Evolutionary conservation across 2,329 filamentous ascomycete genomes (phyloP).

Genomic region (Phaeophleospora eucalypticola): DNA sequence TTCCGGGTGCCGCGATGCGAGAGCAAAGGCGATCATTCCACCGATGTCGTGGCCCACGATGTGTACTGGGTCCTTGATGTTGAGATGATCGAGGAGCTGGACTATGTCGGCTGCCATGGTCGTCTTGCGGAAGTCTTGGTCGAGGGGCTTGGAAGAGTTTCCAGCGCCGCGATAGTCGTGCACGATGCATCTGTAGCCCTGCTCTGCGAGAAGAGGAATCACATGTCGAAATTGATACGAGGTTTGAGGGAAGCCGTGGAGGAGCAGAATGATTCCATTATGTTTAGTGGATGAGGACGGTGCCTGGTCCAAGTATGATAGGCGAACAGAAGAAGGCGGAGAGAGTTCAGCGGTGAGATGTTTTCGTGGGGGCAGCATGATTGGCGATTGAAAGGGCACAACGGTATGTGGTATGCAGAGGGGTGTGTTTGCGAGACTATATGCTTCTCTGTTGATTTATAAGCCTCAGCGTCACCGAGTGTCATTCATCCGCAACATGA

Average conservation of each 20-base stretch:
- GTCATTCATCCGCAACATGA: background rate
- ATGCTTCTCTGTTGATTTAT: background rate
- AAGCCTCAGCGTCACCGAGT: conserved; percentile 2
- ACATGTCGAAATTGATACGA: conserved; percentile 44
- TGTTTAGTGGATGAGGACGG: background rate
- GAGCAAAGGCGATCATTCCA: conserved; percentile 45
- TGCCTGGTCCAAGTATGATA: background rate
- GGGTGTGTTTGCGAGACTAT: background rate
- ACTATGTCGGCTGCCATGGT: conserved; percentile 41
- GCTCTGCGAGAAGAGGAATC: conserved; percentile 35
- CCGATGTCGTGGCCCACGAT: conserved; percentile 47
- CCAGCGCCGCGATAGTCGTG: conserved; percentile 19
- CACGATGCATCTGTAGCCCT: conserved; percentile 20
- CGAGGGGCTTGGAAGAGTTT: conserved; percentile 7
- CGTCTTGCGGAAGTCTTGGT: conserved; percentile 39
- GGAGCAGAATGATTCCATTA: conserved; percentile 41
- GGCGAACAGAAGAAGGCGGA: background rate
- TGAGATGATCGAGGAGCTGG: conserved; percentile 32
- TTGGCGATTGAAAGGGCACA: background rate
- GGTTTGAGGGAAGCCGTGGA: conserved; percentile 48
- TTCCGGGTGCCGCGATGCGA: conserved; percentile 36
- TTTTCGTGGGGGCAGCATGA: too few species aligned
- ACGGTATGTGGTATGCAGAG: too few species aligned
- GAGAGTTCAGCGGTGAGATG: background rate
- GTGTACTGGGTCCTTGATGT: conserved; percentile 30